These are phyloP conservation scores for Xylaria sp. DNA, from an alignment of 2,329 filamentous ascomycete species.

Conservation along the genomic window DNA sequence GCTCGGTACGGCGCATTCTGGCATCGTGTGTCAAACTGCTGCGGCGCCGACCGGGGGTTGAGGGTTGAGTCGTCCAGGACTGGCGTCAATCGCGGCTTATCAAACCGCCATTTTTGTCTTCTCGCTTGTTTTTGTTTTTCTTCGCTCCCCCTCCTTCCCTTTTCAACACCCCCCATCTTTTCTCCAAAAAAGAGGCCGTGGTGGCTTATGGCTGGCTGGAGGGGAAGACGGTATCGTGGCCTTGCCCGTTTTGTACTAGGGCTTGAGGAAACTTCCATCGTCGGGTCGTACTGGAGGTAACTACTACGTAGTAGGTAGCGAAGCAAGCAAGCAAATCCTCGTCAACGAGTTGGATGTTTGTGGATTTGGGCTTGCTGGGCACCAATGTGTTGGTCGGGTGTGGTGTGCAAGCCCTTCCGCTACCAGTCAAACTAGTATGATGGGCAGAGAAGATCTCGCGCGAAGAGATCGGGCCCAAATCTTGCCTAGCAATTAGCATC, in stretches of 20 bases:
- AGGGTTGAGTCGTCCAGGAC: not conserved
- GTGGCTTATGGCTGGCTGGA: not conserved
- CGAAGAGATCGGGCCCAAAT: slow-evolving; percentile 19
- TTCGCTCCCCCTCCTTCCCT: no score
- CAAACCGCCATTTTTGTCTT: not conserved
- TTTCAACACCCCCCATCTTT: not conserved
- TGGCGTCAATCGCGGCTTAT: not conserved
- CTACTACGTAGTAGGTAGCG: no score
- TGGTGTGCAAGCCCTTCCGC: no score
- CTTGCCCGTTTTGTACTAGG: not conserved
- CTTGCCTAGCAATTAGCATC: slow-evolving; percentile 21
- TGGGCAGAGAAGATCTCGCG: not conserved
- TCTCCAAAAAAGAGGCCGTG: not conserved
- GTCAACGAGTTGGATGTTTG: not conserved
- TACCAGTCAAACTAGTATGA: not conserved
- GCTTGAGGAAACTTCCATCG: not conserved
- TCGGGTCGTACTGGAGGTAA: not conserved
- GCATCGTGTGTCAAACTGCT: not conserved
- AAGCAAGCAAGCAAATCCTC: not conserved
- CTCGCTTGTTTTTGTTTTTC: no score
- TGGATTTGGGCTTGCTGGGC: no score
- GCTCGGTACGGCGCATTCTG: not conserved
- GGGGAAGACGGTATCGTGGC: not conserved
- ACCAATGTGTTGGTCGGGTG: no score
- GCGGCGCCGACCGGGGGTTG: not conserved